Conservation (phyloP, 2,329 filamentous ascomycete species). For the Phoma sp. region DNA sequence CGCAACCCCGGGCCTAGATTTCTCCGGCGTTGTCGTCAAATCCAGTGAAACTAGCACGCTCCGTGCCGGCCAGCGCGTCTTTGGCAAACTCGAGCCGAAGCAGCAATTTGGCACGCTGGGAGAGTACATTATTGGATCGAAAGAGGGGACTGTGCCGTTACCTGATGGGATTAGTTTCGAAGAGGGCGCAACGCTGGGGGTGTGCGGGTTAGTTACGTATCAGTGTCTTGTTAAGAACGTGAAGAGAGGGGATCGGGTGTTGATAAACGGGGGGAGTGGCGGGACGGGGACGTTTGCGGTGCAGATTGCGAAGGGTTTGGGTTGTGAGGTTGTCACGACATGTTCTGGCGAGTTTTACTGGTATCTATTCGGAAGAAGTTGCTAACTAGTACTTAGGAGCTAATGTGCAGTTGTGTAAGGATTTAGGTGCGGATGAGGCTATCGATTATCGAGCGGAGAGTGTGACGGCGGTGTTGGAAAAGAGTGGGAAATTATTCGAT, state of each 20-base stretch:
- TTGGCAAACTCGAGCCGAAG: slow-evolving; percentile 34
- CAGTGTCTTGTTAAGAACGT: slow-evolving; percentile 28
- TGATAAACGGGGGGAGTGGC: slow-evolving; percentile 70
- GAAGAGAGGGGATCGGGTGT: slow-evolving; percentile 56
- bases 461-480: slow-evolving; percentile 53
- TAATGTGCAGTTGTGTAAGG: slow-evolving; percentile 63
- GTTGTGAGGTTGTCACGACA: slow-evolving; percentile 63
- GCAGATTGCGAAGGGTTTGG: slow-evolving; percentile 67
- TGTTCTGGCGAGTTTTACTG: slow-evolving; percentile 59
- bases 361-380: not conserved
- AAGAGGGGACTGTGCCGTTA: slow-evolving; percentile 25
- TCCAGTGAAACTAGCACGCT: slow-evolving; percentile 7
- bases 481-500: slow-evolving; percentile 57
- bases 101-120: slow-evolving; percentile 31
- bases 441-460: slow-evolving; percentile 64
- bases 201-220: slow-evolving; percentile 32
- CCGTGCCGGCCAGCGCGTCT: slow-evolving; percentile 28
- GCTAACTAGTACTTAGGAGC: slow-evolving; percentile 29
- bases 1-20: slow-evolving; percentile 34
- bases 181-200: slow-evolving; percentile 28
- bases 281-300: slow-evolving; percentile 67
- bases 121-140: slow-evolving; percentile 30
- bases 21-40: slow-evolving; percentile 23
- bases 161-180: slow-evolving; percentile 20
- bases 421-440: slow-evolving; percentile 67